Evolutionary conservation across 2,329 filamentous ascomycete species (phyloP), one percentile per base, ranked within the genome.

Genomic region (Byssoonygena ceratinophila): DNA sequence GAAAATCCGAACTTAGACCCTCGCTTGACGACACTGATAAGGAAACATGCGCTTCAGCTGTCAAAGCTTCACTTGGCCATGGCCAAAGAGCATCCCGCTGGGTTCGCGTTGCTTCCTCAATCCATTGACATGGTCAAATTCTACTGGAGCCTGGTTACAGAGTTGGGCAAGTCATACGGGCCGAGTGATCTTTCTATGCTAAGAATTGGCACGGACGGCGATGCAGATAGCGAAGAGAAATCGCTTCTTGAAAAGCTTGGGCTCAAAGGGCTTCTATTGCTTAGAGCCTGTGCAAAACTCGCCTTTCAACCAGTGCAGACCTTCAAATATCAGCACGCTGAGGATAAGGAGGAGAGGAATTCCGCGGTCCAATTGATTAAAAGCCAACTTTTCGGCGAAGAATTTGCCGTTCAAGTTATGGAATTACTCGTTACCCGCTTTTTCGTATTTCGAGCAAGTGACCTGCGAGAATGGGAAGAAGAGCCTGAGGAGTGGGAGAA

Each of bases 401-500:
- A 84, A 0, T 80, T 96, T 54, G 82, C 95, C 2, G 74, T 84
- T 14, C 81, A 90, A 58, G 84, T 94, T 59, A 87, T 92, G 65
- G 87, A 92, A 58, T 76, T 84, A 11, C 81, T 95, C 52, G 86
- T 98, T 48, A 88, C 85, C 0, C 83, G 85, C 60, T 87, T 95
- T 59, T 92, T 98, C 65, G 79, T 92, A 34, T 92, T 97, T 66
- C 81, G 88, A 31, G 80, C 85, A 54, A 81, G 82, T 48, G 92
- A 98, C 67, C 78, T 97, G 0, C 82, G 88, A 56, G 85, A 88
- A 54, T 98, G 92, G 92, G 85, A 94, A 64, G 85, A 94, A 63
- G 89, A 95, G 54, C 88, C 91, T 0, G 88, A 98, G 66, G 89
- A 94, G 51, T 98, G 92, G 90, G 91, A 96, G 67, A 83, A 86